Evolutionary conservation across 257 asterid species (phyloP).

Genomic region (Rauvolfia tetraphylla): DNA sequence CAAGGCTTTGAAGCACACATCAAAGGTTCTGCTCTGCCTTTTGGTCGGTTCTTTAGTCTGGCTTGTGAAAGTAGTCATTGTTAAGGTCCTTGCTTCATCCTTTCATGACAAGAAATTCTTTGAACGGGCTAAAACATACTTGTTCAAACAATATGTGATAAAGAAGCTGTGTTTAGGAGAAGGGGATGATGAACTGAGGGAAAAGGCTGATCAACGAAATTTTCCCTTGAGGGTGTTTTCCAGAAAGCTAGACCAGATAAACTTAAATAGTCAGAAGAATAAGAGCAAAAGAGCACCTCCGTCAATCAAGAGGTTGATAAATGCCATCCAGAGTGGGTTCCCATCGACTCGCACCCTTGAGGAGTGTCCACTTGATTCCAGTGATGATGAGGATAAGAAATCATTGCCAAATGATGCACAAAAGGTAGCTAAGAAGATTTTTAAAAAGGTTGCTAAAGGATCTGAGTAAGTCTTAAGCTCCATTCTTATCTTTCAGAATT

Average conservation of each 20-base stretch:
- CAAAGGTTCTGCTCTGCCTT: slow-evolving; percentile 22
- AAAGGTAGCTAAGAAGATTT: not conserved
- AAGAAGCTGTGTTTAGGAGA: not conserved
- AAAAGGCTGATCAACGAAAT: not conserved
- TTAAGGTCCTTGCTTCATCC: slow-evolving; percentile 28
- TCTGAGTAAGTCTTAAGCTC: slow-evolving; percentile 1
- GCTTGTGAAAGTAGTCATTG: slow-evolving; percentile 22
- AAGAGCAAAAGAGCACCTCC: not conserved
- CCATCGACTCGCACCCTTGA: not conserved
- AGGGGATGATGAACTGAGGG: not conserved
- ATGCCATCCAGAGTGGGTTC: not conserved
- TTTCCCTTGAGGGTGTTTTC: not conserved
- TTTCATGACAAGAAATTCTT: slow-evolving; percentile 27
- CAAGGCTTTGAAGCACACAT: slow-evolving; percentile 8
- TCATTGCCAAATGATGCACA: not conserved
- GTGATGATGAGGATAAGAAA: slow-evolving; percentile 12
- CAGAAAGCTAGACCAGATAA: not conserved
- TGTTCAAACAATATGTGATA: not conserved
- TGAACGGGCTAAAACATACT: slow-evolving; percentile 23
- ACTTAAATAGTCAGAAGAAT: not conserved
- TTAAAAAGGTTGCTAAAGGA: slow-evolving; percentile 10
- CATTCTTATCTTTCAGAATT: not conserved
- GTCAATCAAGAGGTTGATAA: not conserved
- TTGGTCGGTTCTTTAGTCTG: slow-evolving; percentile 24
- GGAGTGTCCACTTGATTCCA: slow-evolving; percentile 3